phyloP scores from a whole-genome alignment of 805 yeast species.

The Candida lessepsii region DNA sequence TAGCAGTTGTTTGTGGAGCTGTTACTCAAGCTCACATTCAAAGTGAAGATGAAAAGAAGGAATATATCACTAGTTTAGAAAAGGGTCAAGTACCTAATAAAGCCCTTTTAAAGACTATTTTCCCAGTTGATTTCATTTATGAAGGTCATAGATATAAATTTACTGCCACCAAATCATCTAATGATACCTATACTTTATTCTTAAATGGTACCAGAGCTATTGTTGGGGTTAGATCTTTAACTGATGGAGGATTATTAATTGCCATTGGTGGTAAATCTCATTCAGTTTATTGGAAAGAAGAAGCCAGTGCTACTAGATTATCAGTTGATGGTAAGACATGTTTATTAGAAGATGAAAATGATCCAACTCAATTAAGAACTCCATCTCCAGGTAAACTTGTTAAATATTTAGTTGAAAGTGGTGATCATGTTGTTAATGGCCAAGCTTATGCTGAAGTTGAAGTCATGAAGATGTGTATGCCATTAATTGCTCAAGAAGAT shows the following conservation, averaged over 20 bases:
- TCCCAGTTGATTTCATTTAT: conserved; percentile 92
- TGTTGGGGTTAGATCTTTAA: conserved; percentile 81
- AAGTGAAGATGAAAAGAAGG: conserved; percentile 65
- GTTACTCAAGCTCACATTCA: conserved; percentile 90
- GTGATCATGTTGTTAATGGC: conserved; percentile 89
- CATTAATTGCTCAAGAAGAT: conserved; percentile 87
- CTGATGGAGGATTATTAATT: conserved; percentile 91
- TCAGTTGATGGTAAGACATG: conserved; percentile 96
- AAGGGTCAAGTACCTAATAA: conserved; percentile 94
- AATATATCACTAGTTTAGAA: conserved; percentile 75
- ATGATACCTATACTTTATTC: conserved; percentile 81
- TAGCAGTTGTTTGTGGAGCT: conserved; percentile 97
- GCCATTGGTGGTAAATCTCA: conserved; percentile 92
- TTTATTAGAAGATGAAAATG: conserved; percentile 89
- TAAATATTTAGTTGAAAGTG: conserved; percentile 88
- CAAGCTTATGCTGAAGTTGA: conserved; percentile 98
- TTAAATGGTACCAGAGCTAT: conserved; percentile 90
- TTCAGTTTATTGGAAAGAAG: conserved; percentile 96
- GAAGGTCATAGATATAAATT: conserved; percentile 92
- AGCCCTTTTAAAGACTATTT: conserved; percentile 77
- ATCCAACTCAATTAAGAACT: conserved; percentile 97
- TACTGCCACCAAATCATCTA: conserved; percentile 91
- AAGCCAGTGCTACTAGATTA: conserved; percentile 89
- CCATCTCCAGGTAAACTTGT: conserved; percentile 99
- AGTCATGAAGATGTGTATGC: conserved; percentile 99